Conservation (phyloP, 768 basidiomycete species). For the Suillus tomentosus region DNA sequence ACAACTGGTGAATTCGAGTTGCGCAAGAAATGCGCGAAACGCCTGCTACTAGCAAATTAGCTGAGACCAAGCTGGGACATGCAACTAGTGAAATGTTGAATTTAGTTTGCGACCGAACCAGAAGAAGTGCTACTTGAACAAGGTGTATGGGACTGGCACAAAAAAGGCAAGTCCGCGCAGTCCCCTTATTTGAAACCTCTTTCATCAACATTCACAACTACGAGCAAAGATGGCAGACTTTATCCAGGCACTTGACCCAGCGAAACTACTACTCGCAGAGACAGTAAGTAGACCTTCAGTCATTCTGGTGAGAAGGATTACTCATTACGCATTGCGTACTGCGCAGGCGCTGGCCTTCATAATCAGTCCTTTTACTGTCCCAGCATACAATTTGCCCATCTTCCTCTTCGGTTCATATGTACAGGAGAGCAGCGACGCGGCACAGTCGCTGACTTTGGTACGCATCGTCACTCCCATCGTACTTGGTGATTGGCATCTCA, state of each 20-base stretch:
- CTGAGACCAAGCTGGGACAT: neutral
- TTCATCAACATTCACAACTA: neutral
- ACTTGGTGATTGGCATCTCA: neutral
- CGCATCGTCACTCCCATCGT: conserved; percentile 19
- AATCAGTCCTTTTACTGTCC: conserved; percentile 54
- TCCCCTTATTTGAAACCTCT: neutral
- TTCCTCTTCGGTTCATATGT: conserved; percentile 78
- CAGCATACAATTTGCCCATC: conserved; percentile 80
- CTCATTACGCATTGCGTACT: neutral
- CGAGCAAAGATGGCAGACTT: conserved; percentile 55
- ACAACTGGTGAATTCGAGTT: neutral
- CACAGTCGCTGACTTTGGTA: conserved; percentile 67
- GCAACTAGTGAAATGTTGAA: neutral
- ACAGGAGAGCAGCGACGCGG: conserved; percentile 66
- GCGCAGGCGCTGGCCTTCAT: conserved; percentile 62
- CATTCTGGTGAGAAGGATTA: neutral
- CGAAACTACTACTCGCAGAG: conserved; percentile 63
- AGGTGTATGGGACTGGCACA: neutral
- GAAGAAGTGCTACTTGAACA: neutral
- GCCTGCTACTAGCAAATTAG: neutral
- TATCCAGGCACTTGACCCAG: conserved; percentile 68
- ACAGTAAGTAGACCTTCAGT: conserved; percentile 46
- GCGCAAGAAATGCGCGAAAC: neutral
- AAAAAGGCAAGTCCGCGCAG: neutral
- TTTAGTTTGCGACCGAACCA: neutral